These are phyloP conservation scores for Cyclotella choctawhatcheeana DNA, from an alignment of 108 stramenopile genomes.

Conservation along the genomic window DNA sequence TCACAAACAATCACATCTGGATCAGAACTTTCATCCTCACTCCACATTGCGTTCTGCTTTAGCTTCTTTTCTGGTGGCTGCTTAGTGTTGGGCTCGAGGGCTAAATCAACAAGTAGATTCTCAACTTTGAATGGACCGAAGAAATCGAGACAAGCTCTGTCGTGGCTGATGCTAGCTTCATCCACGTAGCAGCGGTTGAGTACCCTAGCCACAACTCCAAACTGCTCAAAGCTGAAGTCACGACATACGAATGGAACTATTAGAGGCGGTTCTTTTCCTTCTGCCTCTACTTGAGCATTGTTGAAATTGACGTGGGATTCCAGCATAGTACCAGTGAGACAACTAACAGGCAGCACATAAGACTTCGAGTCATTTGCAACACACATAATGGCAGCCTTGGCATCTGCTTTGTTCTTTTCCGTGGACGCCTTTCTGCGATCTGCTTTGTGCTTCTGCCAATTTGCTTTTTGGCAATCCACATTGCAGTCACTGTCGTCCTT, in stretches of 20 bases:
- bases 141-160: conserved; percentile 12
- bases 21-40: neutral
- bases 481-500: neutral
- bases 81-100: conserved; percentile 1
- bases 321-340: conserved; percentile 25
- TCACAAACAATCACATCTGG: conserved; percentile 26
- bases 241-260: conserved; percentile 15
- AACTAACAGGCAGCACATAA: conserved; percentile 23
- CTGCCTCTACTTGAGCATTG: conserved; percentile 16
- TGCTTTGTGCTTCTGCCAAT: neutral
- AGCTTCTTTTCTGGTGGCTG: neutral
- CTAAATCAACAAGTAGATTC: conserved; percentile 20
- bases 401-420: conserved; percentile 1
- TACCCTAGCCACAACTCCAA: conserved; percentile 29
- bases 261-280: conserved; percentile 8
- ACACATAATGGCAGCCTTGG: conserved; percentile 12
- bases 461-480: neutral
- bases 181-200: conserved; percentile 25
- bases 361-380: conserved; percentile 22
- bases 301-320: conserved; percentile 16
- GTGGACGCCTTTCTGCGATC: neutral
- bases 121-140: conserved; percentile 26
- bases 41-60: neutral
- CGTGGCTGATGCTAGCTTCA: conserved; percentile 12
- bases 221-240: conserved; percentile 19